Percentiles rank a stretch among this genome's conserved stretches.
Conservation (phyloP, 306 rosid genomes). For the Fragaria vesca region DNA sequence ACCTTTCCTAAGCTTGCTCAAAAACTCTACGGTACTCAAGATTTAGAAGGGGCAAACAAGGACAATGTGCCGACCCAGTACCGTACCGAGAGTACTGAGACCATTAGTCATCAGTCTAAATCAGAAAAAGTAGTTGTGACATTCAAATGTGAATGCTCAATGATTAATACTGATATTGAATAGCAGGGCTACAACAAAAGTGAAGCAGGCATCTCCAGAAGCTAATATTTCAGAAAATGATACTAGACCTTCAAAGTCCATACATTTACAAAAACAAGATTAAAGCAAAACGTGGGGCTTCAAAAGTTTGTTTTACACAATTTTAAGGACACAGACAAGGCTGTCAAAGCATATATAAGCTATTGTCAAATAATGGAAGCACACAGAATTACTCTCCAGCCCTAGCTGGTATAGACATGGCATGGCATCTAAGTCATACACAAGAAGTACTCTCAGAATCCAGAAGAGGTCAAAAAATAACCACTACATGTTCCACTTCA, state of each 20-base stretch:
- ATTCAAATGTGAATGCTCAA: background rate
- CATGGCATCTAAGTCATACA: constrained; percentile 42
- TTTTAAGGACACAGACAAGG: constrained; percentile 20
- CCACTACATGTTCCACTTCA: background rate
- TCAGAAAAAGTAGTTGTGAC: background rate
- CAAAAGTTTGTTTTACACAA: background rate
- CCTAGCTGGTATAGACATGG: constrained; percentile 30
- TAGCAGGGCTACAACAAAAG: background rate
- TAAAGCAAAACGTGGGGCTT: constrained; percentile 7
- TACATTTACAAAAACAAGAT: background rate
- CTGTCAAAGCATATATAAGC: background rate
- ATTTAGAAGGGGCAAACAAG: background rate
- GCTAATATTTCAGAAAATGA: background rate
- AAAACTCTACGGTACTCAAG: background rate
- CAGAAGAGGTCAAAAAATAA: constrained; percentile 17
- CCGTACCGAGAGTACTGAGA: background rate
- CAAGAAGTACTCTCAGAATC: constrained; percentile 9
- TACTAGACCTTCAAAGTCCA: background rate
- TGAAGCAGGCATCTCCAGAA: background rate
- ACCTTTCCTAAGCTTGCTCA: background rate
- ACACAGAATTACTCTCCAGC: constrained; percentile 27
- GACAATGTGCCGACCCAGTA: background rate
- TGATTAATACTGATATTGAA: background rate
- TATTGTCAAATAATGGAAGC: constrained; percentile 29
- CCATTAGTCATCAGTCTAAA: background rate